Evolutionary conservation across 805 yeast species (phyloP), one percentile per base, ranked within the genome.

Genomic region (Lipomyces lipofer): DNA sequence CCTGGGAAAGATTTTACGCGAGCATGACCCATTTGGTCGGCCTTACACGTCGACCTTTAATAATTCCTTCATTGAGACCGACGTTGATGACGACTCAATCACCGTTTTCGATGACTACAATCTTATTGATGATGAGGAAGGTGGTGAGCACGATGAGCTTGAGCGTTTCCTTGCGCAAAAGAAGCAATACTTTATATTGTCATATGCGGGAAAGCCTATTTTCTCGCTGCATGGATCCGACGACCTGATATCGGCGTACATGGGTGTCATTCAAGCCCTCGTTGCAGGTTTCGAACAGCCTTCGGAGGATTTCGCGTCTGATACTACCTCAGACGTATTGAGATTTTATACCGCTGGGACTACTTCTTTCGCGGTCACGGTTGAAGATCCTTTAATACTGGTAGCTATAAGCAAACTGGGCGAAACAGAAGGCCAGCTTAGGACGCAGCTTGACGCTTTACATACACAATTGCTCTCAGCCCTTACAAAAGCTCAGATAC

Each of bases 171-270:
- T 74, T 35, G 43, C 59, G 2, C 67, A 69, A 25, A 70, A 70
- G 43, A 89, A 88, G 67, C 95, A 89, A 56, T 87, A 85, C 65
- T 85, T 88, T 62, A 80, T 90, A 2, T 73, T 90, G 8, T 86
- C 95, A 0, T 73, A 83, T 1, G 95, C 97, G 1, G 97, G 97
- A 0, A 90, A 90, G 67, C 95, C 95, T 1, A 84, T 90, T 4
- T 90, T 85, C 69, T 81, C 95, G 1, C 74, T 84, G 76, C 81
- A 83, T 66, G 95, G 94, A 1, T 73, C 81, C 1, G 91, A 87
- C 49, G 84, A 82, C 33, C 69, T 82, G 13, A 74, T 85, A 1
- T 71, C 86, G 42, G 85, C 88, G 0, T 85, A 85, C 63, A 81
- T 85, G 73, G 96, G 95, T 0, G 74, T 90, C 1, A 78, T 90